Percentiles rank a stretch among this genome's conserved stretches.
Evolutionary conservation across 2,329 filamentous ascomycete genomes (phyloP).

Genomic region (Alternaria sp.): DNA sequence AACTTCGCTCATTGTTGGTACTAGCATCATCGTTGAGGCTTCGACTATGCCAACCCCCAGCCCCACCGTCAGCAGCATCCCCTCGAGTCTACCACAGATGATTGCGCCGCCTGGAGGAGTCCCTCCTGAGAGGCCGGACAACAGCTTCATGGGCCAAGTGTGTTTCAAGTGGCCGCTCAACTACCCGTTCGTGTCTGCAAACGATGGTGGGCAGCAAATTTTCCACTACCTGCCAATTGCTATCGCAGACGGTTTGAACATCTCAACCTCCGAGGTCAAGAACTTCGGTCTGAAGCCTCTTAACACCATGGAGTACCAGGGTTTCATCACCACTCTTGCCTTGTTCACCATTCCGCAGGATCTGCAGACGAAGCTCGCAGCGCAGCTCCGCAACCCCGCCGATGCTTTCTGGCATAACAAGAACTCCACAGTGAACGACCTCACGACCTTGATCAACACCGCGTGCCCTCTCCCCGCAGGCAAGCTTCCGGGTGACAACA

Average conservation of each 20-base stretch:
- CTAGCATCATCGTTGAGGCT: slow-evolving; percentile 66
- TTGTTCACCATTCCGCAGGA: slow-evolving; percentile 56
- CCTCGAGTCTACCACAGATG: slow-evolving; percentile 72
- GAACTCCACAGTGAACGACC: slow-evolving; percentile 67
- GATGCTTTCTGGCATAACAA: slow-evolving; percentile 77
- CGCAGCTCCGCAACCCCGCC: slow-evolving; percentile 73
- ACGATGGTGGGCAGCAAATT: slow-evolving; percentile 80
- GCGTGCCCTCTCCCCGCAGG: slow-evolving; percentile 72
- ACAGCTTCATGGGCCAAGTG: slow-evolving; percentile 77
- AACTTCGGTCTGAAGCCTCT: slow-evolving; percentile 78
- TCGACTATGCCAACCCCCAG: slow-evolving; percentile 54
- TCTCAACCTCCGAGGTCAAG: slow-evolving; percentile 58
- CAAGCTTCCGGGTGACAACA: slow-evolving; percentile 48
- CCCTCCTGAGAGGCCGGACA: slow-evolving; percentile 60
- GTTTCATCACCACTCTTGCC: slow-evolving; percentile 82
- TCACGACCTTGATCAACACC: slow-evolving; percentile 84
- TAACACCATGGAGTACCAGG: slow-evolving; percentile 70
- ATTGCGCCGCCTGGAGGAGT: slow-evolving; percentile 73
- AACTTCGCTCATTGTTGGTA: slow-evolving; percentile 60
- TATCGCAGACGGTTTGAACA: slow-evolving; percentile 68
- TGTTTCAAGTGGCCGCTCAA: slow-evolving; percentile 83
- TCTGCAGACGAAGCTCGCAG: slow-evolving; percentile 62
- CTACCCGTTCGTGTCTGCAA: slow-evolving; percentile 78
- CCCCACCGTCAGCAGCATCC: slow-evolving; percentile 60
- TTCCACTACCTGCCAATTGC: slow-evolving; percentile 78